Conservation (phyloP, 208 protist species). For the Acanthamoeba healyi region DNA sequence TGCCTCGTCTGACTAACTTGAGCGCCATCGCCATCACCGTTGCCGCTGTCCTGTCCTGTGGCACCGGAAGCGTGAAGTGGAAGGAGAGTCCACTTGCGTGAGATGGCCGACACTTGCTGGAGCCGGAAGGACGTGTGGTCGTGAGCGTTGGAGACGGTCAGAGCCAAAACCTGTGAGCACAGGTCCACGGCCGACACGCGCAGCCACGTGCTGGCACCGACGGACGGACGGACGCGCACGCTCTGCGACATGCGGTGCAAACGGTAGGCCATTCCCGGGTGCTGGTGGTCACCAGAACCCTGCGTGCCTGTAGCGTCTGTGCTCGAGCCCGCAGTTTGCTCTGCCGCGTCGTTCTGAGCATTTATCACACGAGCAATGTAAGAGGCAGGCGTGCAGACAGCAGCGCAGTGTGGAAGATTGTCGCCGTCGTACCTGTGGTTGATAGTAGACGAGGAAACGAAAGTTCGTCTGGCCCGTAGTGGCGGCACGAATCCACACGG, state of each 20-base stretch:
- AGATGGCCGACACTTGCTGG: constrained; percentile 13
- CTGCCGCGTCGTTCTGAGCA: not conserved
- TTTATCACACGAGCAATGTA: too few relatives aligned
- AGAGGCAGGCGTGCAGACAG: not conserved
- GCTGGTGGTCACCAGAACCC: too few relatives aligned
- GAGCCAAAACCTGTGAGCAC: not conserved
- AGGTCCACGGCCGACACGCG: not conserved
- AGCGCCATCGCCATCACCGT: not conserved
- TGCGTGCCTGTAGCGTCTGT: too few relatives aligned
- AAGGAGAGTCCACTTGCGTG: constrained; percentile 3
- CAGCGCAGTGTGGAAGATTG: too few relatives aligned
- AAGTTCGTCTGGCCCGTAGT: not conserved
- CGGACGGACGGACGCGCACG: constrained; percentile 1
- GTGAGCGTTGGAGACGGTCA: not conserved
- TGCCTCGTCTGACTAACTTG: not conserved
- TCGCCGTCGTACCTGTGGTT: not conserved
- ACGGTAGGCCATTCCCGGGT: not conserved
- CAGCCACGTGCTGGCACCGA: not conserved
- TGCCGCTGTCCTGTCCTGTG: not conserved
- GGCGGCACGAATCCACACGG: constrained; percentile 32
- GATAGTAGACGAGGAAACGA: constrained; percentile 53
- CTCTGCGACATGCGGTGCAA: not conserved
- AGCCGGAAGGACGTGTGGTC: constrained; percentile 15
- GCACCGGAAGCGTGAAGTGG: not conserved
- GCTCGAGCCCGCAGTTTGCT: too few relatives aligned